A percentile compares a stretch with the other conserved stretches of the same genome.
phyloP scores from a whole-genome alignment of 2,329 filamentous ascomycete species.

The Elsinoe batatas region DNA sequence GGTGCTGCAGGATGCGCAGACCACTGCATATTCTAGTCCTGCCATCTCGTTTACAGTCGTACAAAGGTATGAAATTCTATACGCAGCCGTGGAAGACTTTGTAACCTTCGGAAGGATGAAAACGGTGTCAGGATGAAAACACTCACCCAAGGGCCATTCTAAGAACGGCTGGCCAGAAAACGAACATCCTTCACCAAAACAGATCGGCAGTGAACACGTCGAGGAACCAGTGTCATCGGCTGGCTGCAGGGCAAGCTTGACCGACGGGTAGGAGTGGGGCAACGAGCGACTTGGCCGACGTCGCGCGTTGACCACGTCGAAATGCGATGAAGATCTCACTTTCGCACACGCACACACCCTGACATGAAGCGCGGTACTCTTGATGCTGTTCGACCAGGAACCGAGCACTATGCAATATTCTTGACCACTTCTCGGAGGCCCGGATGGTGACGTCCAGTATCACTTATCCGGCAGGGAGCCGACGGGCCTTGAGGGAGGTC shows the following conservation, averaged over 20 bases:
- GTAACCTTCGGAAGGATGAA: not conserved
- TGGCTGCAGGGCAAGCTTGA: not conserved
- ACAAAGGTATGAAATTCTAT: not conserved
- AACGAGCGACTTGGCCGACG: not conserved
- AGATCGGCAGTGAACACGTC: conserved; percentile 5
- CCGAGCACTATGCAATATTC: not conserved
- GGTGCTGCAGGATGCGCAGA: too few species aligned
- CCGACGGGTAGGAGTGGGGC: not conserved
- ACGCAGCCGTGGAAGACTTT: not conserved
- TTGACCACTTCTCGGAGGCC: not conserved
- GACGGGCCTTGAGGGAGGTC: not conserved
- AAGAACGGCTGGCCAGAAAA: not conserved
- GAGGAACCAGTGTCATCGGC: conserved; percentile 1
- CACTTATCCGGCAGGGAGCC: not conserved
- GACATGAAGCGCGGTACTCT: not conserved
- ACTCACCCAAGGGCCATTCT: not conserved
- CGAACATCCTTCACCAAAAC: not conserved
- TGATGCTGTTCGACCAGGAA: conserved; percentile 5
- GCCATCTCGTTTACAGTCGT: not conserved
- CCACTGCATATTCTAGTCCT: not conserved
- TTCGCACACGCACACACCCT: not conserved
- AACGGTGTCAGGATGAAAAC: not conserved
- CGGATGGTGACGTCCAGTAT: not conserved
- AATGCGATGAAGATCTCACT: conserved; percentile 9
- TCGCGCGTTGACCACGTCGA: not conserved